A percentile compares a stretch with the other conserved stretches of the same genome.
Conservation (phyloP, 768 basidiomycete species). For the Dacryopinax spathularia region DNA sequence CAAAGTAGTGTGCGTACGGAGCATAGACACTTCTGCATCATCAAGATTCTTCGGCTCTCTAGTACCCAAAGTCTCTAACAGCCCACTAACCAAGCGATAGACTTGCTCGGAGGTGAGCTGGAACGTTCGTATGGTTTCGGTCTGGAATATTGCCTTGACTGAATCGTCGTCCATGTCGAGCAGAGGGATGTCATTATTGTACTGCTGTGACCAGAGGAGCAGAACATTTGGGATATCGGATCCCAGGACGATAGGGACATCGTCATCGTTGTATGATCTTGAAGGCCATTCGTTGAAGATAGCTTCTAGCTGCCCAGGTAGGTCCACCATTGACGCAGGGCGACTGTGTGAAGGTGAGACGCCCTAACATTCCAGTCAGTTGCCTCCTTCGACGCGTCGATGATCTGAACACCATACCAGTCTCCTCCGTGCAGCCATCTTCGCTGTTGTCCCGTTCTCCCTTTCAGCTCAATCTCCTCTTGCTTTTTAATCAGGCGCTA, state of each 20-base stretch:
- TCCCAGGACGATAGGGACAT: background rate
- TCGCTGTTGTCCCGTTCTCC: background rate
- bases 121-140: background rate
- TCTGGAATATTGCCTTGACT: background rate
- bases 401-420: background rate
- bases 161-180: background rate
- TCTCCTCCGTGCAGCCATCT: background rate
- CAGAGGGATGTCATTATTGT: background rate
- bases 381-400: background rate
- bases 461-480: background rate
- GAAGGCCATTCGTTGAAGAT: slow-evolving; percentile 1
- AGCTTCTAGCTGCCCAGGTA: background rate
- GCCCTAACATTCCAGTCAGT: background rate
- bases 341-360: background rate
- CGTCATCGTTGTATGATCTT: background rate
- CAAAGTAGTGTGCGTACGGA: background rate
- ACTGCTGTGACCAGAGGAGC: background rate
- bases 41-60: background rate
- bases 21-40: background rate
- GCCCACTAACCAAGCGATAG: background rate
- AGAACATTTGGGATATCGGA: background rate
- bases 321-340: background rate
- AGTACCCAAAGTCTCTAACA: background rate
- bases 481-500: too few relatives aligned
- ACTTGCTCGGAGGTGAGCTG: background rate